Conservation (phyloP, 2,329 filamentous ascomycete genomes). For the Metarhizium album region DNA sequence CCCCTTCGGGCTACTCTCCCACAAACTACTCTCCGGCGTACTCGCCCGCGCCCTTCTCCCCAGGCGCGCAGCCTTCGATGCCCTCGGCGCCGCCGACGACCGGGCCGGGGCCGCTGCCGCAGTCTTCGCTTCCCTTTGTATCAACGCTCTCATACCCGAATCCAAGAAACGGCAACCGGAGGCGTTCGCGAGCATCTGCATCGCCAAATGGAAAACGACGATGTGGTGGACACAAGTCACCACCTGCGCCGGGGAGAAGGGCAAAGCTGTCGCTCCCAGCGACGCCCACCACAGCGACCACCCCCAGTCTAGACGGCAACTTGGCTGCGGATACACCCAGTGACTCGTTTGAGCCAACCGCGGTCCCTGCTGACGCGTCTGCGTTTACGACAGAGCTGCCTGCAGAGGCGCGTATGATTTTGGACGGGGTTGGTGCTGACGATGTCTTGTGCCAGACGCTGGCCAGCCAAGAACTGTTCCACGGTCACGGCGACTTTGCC, state of each 20-base stretch:
- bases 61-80: not conserved
- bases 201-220: not conserved
- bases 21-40: not conserved
- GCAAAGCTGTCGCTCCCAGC: not conserved
- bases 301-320: slow-evolving; percentile 6
- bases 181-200: not conserved
- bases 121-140: not conserved
- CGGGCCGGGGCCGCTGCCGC: not conserved
- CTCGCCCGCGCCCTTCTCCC: not conserved
- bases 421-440: slow-evolving; percentile 19
- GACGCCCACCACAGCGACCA: not conserved
- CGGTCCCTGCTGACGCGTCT: slow-evolving; percentile 14
- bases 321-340: slow-evolving; percentile 10
- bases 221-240: not conserved
- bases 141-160: not conserved
- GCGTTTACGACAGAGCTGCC: slow-evolving; percentile 32
- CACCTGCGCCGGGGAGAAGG: not conserved
- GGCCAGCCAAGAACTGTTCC: slow-evolving; percentile 9
- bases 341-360: slow-evolving; percentile 6
- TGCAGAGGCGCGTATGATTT: slow-evolving; percentile 31
- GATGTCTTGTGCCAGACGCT: slow-evolving; percentile 12
- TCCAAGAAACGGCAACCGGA: not conserved
- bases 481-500: not conserved
- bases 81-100: not conserved
- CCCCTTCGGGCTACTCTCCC: not conserved